These are phyloP conservation scores for Saccharum hybrid DNA, from an alignment of 202 grass and related monocot species.

Conservation along the genomic window DNA sequence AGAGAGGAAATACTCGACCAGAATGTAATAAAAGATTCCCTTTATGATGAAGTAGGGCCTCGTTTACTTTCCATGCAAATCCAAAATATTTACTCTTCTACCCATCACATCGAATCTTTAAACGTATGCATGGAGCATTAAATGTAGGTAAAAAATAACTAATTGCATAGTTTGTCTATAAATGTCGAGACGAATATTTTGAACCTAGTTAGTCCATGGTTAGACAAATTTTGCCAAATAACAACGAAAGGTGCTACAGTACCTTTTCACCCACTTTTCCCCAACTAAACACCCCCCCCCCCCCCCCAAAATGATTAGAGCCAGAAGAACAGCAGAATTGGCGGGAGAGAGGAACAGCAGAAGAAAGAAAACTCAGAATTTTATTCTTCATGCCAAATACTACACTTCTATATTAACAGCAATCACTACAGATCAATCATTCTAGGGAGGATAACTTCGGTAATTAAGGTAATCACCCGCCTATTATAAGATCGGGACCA, in stretches of 20 bases:
- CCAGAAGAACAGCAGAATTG: background rate
- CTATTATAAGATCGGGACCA: background rate
- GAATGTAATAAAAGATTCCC: slow-evolving; percentile 16
- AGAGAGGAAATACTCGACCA: slow-evolving; percentile 25
- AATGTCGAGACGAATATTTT: no score
- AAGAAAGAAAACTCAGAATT: background rate
- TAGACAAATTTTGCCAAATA: no score
- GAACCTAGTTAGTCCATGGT: no score
- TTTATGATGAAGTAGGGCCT: slow-evolving; percentile 7
- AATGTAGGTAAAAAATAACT: no score
- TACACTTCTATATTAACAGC: background rate
- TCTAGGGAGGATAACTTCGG: background rate
- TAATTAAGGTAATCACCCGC: background rate
- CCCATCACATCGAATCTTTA: no score
- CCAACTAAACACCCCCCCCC: no score
- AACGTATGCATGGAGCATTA: no score
- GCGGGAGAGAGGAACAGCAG: slow-evolving; percentile 13
- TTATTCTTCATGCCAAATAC: background rate
- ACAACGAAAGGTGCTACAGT: no score
- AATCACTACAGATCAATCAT: background rate
- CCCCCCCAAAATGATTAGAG: slow-evolving; percentile 46
- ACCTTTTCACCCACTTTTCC: no score
- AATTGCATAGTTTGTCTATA: no score
- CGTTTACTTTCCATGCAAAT: no score
- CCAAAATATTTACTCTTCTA: no score